phyloP scores from a whole-genome alignment of 768 basidiomycete species.

The Tulasnella sp. region DNA sequence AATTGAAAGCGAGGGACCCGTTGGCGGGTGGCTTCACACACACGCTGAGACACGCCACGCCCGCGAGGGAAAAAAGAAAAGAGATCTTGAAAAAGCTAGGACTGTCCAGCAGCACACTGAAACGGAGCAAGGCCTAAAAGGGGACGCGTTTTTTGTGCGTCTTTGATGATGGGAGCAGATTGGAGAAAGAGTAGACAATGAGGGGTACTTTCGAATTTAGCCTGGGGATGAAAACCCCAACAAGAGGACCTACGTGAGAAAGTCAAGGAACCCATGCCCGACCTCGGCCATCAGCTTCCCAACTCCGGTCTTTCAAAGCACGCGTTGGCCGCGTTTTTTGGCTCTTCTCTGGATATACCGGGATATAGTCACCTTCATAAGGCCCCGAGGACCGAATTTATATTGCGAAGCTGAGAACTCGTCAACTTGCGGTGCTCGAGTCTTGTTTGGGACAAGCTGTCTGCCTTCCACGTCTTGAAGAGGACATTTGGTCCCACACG shows the following conservation, averaged over 20 bases:
- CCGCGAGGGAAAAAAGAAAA: background rate
- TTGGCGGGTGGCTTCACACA: constrained; percentile 2
- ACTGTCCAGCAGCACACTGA: background rate
- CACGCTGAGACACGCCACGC: background rate
- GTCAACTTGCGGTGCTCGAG: background rate
- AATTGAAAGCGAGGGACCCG: background rate
- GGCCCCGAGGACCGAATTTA: background rate
- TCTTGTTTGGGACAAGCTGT: background rate
- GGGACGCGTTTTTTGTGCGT: background rate
- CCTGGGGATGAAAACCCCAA: background rate
- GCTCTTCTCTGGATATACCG: background rate
- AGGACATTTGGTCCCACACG: background rate
- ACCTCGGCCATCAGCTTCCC: background rate
- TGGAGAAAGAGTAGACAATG: background rate
- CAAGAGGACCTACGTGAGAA: constrained; percentile 1
- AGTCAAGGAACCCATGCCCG: background rate
- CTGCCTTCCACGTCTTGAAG: background rate
- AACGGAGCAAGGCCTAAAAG: background rate
- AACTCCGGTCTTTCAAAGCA: background rate
- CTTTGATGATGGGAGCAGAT: background rate
- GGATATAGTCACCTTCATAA: constrained; percentile 2
- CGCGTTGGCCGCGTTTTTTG: background rate
- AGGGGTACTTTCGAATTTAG: background rate
- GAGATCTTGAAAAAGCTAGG: background rate
- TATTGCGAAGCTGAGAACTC: background rate